These are phyloP conservation scores for Globisporangium polare DNA, from an alignment of 352 stramenopile species.

Conservation along the genomic window DNA sequence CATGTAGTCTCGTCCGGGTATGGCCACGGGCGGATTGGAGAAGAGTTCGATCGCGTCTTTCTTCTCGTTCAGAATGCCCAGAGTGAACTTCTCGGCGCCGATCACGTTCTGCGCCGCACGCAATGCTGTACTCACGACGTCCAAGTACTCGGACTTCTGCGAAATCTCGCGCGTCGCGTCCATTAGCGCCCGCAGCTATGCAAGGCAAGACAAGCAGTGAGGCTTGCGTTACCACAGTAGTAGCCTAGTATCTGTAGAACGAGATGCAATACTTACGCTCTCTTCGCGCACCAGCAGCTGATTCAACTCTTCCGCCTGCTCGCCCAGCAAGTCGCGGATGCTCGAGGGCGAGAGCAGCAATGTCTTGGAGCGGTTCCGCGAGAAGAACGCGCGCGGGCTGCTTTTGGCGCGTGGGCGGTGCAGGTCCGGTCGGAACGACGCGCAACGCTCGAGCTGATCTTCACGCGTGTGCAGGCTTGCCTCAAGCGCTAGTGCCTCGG, in stretches of 20 bases:
- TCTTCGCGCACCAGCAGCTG: slow-evolving; percentile 42
- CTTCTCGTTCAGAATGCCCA: slow-evolving; percentile 61
- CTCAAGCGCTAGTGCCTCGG: slow-evolving; percentile 37
- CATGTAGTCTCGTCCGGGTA: slow-evolving; percentile 43
- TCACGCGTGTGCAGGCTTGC: slow-evolving; percentile 41
- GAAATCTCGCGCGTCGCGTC: slow-evolving; percentile 58
- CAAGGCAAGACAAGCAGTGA: neutral
- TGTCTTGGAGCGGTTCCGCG: slow-evolving; percentile 42
- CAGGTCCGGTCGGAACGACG: slow-evolving; percentile 26
- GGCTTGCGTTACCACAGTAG: neutral
- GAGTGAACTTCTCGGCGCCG: slow-evolving; percentile 49
- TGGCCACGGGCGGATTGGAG: slow-evolving; percentile 51
- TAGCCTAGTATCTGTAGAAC: neutral
- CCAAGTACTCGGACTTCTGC: slow-evolving; percentile 42
- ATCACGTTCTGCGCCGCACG: slow-evolving; percentile 46
- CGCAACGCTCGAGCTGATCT: slow-evolving; percentile 50
- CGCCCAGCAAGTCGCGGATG: slow-evolving; percentile 51
- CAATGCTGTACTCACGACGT: slow-evolving; percentile 55
- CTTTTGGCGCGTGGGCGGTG: slow-evolving; percentile 2
- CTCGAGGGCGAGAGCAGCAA: slow-evolving; percentile 35
- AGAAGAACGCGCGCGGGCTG: slow-evolving; percentile 12
- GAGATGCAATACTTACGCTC: slow-evolving; percentile 27
- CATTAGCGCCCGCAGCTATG: slow-evolving; percentile 57
- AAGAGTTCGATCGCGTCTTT: slow-evolving; percentile 57
- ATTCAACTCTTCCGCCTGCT: slow-evolving; percentile 46